Evolutionary conservation across 2,329 filamentous ascomycete genomes (phyloP), one percentile per base, ranked within the genome.

Genomic region (Tolypocladium sp.): DNA sequence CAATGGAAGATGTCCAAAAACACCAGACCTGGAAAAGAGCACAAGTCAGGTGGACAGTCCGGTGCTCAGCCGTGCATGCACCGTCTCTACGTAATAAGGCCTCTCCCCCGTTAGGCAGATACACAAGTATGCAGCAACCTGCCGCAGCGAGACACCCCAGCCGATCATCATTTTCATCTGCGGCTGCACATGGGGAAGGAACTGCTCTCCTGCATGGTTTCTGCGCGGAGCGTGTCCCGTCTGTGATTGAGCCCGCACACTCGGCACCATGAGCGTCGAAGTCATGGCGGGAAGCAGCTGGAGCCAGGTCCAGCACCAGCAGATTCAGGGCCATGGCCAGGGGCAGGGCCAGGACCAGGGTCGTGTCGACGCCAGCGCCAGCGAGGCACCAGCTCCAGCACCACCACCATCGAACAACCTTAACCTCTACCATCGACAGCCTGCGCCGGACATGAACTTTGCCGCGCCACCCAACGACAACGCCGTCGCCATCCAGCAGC

Each of bases 371-470:
- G 42, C 41, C 56, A 51, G 56, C 46, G 30, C 37, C 40, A 20
- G 42, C 56, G 56, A 38, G 12, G 22, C 46, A 13, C 49, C 49
- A 3, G 40, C 51, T 46, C 33, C 55, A 35, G 44, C 55, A 33
- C 15, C 59, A 52, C 51, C 58, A 22, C 20, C 42, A 42, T 17
- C 53, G 49, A 35, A 15, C 49, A 27, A 27, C 54, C 37, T 41
- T 42, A 10, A 41, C 37, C 40, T 42, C 40, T 37, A 41, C 35
- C 37, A 56, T 56, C 54, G 56, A 22, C 57, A 61, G 56, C 57
- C 57, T 54, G 56, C 57, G 53, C 54, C 57, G 49, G 67, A 70
- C 62, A 71, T 71, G 69, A 72, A 65, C 69, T 70, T 72, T 68
- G 67, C 64, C 62, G 61, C 68, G 62, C 65, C 68, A 62, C 65